These are phyloP conservation scores for Collybia nuda DNA, from an alignment of 768 basidiomycete species.

Conservation along the genomic window DNA sequence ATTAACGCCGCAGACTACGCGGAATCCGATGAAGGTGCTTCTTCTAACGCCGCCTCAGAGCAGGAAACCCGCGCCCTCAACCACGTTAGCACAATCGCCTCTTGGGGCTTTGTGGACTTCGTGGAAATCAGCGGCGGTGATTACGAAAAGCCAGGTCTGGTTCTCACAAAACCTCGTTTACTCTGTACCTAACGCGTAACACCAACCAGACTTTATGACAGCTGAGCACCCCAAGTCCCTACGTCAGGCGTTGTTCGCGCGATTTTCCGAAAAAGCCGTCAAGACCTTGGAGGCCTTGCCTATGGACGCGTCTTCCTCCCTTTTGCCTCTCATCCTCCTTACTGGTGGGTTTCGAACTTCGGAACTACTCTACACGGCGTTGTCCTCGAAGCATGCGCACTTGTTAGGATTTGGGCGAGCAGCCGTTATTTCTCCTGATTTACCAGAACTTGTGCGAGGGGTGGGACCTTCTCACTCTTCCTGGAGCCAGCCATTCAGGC, in stretches of 20 bases:
- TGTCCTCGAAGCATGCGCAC: slow-evolving; percentile 59
- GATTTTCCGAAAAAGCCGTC: slow-evolving; percentile 61
- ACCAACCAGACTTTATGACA: slow-evolving; percentile 42
- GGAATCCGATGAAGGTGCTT: slow-evolving; percentile 16
- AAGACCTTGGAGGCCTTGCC: slow-evolving; percentile 36
- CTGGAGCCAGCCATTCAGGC: slow-evolving; percentile 33
- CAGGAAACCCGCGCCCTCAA: slow-evolving; percentile 41
- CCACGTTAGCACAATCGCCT: slow-evolving; percentile 60
- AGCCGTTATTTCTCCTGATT: slow-evolving; percentile 59
- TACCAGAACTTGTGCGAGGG: slow-evolving; percentile 44
- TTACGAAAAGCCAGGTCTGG: slow-evolving; percentile 75
- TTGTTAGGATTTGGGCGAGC: slow-evolving; percentile 76
- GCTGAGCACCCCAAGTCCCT: slow-evolving; percentile 22
- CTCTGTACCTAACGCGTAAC: background rate
- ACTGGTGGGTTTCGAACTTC: slow-evolving; percentile 78
- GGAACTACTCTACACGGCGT: slow-evolving; percentile 50
- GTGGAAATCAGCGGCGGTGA: slow-evolving; percentile 88
- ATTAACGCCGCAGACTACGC: slow-evolving; percentile 79
- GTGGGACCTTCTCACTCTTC: slow-evolving; percentile 6
- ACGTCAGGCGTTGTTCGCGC: slow-evolving; percentile 74
- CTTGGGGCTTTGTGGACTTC: slow-evolving; percentile 73
- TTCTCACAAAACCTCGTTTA: background rate
- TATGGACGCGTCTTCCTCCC: slow-evolving; percentile 14
- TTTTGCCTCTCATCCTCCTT: slow-evolving; percentile 65
- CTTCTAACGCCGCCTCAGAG: slow-evolving; percentile 11